Percentiles rank a stretch among this genome's conserved stretches.
phyloP scores from a whole-genome alignment of 768 basidiomycete genomes.

The Lentinula boryana region DNA sequence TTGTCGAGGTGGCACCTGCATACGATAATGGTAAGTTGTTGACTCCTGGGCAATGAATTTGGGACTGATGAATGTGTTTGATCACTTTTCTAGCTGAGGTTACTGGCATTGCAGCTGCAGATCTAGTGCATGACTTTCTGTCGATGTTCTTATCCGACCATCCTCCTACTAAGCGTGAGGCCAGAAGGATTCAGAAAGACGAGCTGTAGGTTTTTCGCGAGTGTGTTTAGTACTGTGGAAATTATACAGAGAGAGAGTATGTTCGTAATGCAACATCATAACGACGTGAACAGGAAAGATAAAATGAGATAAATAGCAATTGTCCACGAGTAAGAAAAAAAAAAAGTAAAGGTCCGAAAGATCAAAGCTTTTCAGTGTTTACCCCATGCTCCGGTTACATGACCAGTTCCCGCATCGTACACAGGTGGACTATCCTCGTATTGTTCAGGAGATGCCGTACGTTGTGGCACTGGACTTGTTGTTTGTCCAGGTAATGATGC shows the following conservation, averaged over 20 bases:
- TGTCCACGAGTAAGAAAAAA: conserved; percentile 1
- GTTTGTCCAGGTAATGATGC: conserved; percentile 18
- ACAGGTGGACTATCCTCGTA: conserved; percentile 58
- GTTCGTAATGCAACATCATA: not conserved
- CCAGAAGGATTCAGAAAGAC: conserved; percentile 17
- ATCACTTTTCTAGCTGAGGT: conserved; percentile 45
- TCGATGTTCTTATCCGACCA: conserved; percentile 47
- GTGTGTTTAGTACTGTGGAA: not conserved
- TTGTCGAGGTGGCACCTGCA: conserved; percentile 71
- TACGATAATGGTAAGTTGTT: conserved; percentile 56
- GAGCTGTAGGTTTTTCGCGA: conserved; percentile 17
- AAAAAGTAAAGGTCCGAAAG: not conserved
- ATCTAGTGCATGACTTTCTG: conserved; percentile 63
- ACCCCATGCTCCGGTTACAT: conserved; percentile 49
- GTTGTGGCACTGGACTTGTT: conserved; percentile 34
- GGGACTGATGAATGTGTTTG: not conserved
- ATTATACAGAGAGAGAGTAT: not conserved
- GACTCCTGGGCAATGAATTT: not conserved
- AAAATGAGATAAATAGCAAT: not conserved
- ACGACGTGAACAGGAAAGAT: not conserved
- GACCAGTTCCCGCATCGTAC: conserved; percentile 53
- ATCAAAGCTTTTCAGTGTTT: conserved; percentile 22
- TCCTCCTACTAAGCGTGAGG: conserved; percentile 23
- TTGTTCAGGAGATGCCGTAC: conserved; percentile 18
- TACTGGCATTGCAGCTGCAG: conserved; percentile 63